A percentile compares a stretch with the other conserved stretches of the same genome.
Evolutionary conservation across 257 asterid genomes (phyloP).

Genomic region (Lycium barbarum): DNA sequence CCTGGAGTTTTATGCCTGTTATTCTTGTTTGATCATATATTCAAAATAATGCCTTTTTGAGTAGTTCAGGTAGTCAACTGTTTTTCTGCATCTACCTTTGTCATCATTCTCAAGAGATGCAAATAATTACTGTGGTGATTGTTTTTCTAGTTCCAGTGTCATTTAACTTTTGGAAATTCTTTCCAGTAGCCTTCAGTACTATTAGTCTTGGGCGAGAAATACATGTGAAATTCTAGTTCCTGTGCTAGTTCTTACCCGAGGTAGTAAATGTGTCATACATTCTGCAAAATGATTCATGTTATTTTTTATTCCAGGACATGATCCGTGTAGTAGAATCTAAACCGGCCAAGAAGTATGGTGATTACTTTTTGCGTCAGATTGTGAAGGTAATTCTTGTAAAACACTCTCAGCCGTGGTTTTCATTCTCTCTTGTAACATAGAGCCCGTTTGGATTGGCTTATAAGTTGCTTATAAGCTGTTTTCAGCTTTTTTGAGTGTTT

Average conservation of each 20-base stretch:
- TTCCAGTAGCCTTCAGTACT: neutral
- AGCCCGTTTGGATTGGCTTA: too few species aligned
- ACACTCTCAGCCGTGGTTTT: neutral
- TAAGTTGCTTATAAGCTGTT: too few species aligned
- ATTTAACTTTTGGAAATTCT: neutral
- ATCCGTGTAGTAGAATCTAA: conserved; percentile 65
- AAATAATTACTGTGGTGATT: neutral
- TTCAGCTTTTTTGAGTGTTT: too few species aligned
- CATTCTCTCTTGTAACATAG: neutral
- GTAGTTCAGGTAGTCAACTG: neutral
- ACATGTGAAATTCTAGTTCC: neutral
- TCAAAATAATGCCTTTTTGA: neutral
- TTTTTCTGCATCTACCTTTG: neutral
- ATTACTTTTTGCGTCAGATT: conserved; percentile 76
- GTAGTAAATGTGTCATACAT: neutral
- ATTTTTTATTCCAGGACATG: conserved; percentile 54
- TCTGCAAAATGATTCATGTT: neutral
- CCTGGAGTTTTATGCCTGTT: neutral
- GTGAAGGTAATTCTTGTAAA: conserved; percentile 56
- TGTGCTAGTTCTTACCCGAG: neutral
- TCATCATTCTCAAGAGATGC: neutral
- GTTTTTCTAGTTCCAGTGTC: neutral
- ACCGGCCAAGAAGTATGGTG: conserved; percentile 68
- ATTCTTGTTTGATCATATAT: neutral
- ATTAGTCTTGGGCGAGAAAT: neutral